Base-by-base conservation (phyloP, 768 basidiomycete species). In the Mycena latifolia region DNA sequence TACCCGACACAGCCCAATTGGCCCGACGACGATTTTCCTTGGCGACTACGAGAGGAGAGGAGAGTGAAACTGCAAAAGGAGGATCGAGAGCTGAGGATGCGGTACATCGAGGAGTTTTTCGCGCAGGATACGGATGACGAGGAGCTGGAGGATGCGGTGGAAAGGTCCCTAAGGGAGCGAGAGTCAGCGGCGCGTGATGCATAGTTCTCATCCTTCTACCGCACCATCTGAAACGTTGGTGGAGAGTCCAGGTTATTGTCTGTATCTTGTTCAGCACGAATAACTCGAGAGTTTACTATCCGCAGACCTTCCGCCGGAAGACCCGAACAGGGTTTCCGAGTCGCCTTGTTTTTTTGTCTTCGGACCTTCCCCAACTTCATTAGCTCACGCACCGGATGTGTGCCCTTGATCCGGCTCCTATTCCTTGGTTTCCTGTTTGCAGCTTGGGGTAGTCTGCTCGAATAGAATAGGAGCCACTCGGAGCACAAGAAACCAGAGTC, bases 11-110 rank as follows among this genome's bases (percentile, higher is more conserved):
- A 31, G 46, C 85, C 86, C 39, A 82, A 85, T 68, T 89, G 87
- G 87, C 84, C 83, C 20, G 87, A 88, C 69, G 69, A 74, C 27
- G 80, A 80, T 70, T 88, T 86, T 70, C 87, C 88, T 17, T 88
- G 87, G 88, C 83, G 81, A 51, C 70, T 81, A 66, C 76, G 78
- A 39, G 73, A 72, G 22, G 73, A 77, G 65, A 71, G 80, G 69
- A 78, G 78, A 15, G 74, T 75, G 24, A 77, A 80, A 55, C 66
- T 73, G 48, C 74, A 76, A n/a, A 77, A 75, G 66, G 72, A 76
- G 60, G 80, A 83, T 68, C 73, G 78, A 63, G 81, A 79, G 63
- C 80, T 84, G 63, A 77, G 81, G 47, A 70, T 85, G 62, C 77
- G 75, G 28, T 79, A 79, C 75, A 84, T 88, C 43, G 83, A 82